Evolutionary conservation across 805 yeast species (phyloP), one percentile per base, ranked within the genome.

Genomic region (Danielia reshetovae): DNA sequence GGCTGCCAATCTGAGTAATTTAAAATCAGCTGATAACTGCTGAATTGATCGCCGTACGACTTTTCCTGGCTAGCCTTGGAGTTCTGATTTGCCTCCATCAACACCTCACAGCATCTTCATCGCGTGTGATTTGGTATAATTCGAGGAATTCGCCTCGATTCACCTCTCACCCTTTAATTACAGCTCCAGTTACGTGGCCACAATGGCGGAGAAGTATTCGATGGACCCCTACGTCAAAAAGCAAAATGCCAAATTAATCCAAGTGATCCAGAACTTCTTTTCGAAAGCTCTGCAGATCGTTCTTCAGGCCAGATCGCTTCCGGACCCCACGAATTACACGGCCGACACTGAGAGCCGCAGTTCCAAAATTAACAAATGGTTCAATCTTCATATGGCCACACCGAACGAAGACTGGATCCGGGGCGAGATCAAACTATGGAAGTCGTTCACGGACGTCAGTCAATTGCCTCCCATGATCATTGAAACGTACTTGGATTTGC

Each of bases 381-480:
- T 79, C 52, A 73, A 79, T 49, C 51, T 78, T 14, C 75, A 76
- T 36, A 62, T 75, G 24, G 51, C 57, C 24, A 51, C 46, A 24
- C 61, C 63, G 33, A 43, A 48, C 23, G 35, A 26, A 13, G 65
- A 57, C 5, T 38, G 56, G 9, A 49, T 52, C 32, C 66, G 70
- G 24, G 86, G 80, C n/a, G 85, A 79, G 26, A 59, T 85, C 32
- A 62, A 68, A 35, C 60, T 68, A 3, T 86, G 95, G 95, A 70
- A 70, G 36, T 39, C 63, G 5, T 51, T 59, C 48, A 49, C 40
- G 36, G 77, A 74, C 40, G 39, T 72, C 3, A 40, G 66, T 3
- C 39, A 49, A n/a, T 56, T 80, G 11, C 86, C 95, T 1, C 96
- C 97, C 2, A 68, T 93, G 56, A 85, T 93, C 11, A 71, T 93